Conservation (phyloP, 352 stramenopile species). For the Globisporangium abappressorium region DNA sequence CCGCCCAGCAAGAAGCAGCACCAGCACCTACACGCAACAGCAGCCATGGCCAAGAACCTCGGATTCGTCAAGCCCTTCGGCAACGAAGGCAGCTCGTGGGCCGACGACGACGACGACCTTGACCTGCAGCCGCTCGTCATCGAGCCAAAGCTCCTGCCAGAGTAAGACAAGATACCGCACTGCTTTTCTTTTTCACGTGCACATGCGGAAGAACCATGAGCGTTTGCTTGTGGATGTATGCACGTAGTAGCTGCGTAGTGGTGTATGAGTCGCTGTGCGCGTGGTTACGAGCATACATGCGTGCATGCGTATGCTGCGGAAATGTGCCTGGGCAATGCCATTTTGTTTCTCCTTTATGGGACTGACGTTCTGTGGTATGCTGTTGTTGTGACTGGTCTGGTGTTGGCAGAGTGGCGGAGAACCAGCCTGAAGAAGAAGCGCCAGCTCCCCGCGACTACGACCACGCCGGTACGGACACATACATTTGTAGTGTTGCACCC, state of each 20-base stretch:
- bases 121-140: constrained; percentile 50
- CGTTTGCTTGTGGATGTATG: background rate
- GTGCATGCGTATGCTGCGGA: background rate
- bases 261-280: background rate
- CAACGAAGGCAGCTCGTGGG: constrained; percentile 65
- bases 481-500: background rate
- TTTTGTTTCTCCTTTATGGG: background rate
- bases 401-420: constrained; percentile 28
- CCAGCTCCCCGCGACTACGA: constrained; percentile 25
- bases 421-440: constrained; percentile 21
- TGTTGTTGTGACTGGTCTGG: background rate
- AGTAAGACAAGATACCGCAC: constrained; percentile 26
- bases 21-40: constrained; percentile 1
- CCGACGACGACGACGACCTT: constrained; percentile 68
- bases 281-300: background rate
- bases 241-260: background rate
- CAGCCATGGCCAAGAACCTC: constrained; percentile 56
- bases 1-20: constrained; percentile 6
- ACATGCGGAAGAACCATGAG: background rate
- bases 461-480: constrained; percentile 15
- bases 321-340: background rate
- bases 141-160: constrained; percentile 34
- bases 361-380: background rate
- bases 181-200: constrained; percentile 3
- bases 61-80: constrained; percentile 36